Percentiles rank a stretch among this genome's conserved stretches.
These are phyloP conservation scores for Powellomyces hirtus DNA, from an alignment of 192 early-diverging fungal species.

Conservation along the genomic window DNA sequence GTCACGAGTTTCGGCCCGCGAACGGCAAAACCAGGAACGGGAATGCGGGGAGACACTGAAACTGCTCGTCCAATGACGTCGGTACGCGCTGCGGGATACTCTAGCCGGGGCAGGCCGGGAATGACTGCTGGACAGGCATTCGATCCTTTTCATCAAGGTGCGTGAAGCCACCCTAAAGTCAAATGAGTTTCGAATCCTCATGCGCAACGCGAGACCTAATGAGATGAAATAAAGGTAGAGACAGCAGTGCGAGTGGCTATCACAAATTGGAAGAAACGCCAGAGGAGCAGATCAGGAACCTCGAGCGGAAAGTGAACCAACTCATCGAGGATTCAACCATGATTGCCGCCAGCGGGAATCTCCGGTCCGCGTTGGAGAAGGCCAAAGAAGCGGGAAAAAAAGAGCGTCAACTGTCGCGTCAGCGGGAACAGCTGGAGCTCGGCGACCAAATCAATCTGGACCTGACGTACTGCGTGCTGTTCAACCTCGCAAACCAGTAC, in stretches of 20 bases:
- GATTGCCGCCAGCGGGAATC: conserved; percentile 41
- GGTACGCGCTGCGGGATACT: conserved; percentile 57
- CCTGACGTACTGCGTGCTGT: conserved; percentile 60
- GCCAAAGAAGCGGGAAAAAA: conserved; percentile 60
- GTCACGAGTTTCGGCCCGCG: conserved; percentile 13
- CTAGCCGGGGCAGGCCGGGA: conserved; percentile 45
- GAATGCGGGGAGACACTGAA: conserved; percentile 3
- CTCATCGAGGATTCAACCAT: conserved; percentile 53
- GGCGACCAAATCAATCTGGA: conserved; percentile 58
- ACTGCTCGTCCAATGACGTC: conserved; percentile 56
- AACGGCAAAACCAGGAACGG: conserved; percentile 27
- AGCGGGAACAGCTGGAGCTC: conserved; percentile 51
- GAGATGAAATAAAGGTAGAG: too few relatives aligned
- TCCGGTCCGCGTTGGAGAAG: conserved; percentile 52
- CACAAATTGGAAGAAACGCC: conserved; percentile 46
- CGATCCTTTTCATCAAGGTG: conserved; percentile 59
- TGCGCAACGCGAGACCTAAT: not conserved
- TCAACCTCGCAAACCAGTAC: conserved; percentile 60
- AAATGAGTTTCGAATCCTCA: not conserved
- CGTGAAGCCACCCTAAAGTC: not conserved
- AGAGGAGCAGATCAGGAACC: conserved; percentile 55
- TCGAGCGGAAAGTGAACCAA: conserved; percentile 48
- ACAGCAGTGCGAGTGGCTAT: conserved; percentile 13
- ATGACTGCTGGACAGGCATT: conserved; percentile 39
- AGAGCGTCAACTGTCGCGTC: conserved; percentile 51